A percentile compares a stretch with the other conserved stretches of the same genome.
These are phyloP conservation scores for Mucor ambiguus DNA, from an alignment of 371 early-diverging fungal species.

Conservation along the genomic window DNA sequence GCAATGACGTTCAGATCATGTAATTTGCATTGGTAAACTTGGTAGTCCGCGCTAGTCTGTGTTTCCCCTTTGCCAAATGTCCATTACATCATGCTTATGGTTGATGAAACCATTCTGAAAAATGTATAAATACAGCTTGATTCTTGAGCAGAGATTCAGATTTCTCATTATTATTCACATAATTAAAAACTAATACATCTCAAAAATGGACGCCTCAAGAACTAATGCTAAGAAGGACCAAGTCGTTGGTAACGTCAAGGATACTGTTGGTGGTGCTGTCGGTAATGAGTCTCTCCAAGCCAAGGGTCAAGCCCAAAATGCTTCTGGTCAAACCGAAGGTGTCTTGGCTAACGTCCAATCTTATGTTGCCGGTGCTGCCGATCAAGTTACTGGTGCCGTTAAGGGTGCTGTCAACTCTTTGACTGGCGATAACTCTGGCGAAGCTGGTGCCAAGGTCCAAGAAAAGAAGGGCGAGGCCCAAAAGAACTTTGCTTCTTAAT, in stretches of 20 bases:
- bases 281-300: slow-evolving; percentile 41
- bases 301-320: slow-evolving; percentile 37
- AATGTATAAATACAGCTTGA: not conserved
- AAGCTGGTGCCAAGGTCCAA: slow-evolving; percentile 21
- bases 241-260: slow-evolving; percentile 43
- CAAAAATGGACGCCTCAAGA: slow-evolving; percentile 14
- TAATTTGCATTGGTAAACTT: not conserved
- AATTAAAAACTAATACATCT: not conserved
- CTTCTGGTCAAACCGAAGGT: slow-evolving; percentile 32
- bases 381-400: slow-evolving; percentile 22
- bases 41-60: slow-evolving; percentile 1
- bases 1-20: not conserved
- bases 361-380: not conserved
- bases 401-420: slow-evolving; percentile 28
- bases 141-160: not conserved
- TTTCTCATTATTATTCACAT: not conserved
- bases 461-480: slow-evolving; percentile 19
- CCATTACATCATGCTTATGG: not conserved
- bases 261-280: slow-evolving; percentile 39
- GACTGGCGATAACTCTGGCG: slow-evolving; percentile 22
- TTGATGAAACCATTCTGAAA: not conserved
- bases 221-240: slow-evolving; percentile 35
- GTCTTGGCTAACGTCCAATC: slow-evolving; percentile 13
- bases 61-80: not conserved
- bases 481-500: not conserved